A percentile compares a stretch with the other conserved stretches of the same genome.
Conservation (phyloP, 148 eudicot genomes). For the Vaccinium macrocarpon region DNA sequence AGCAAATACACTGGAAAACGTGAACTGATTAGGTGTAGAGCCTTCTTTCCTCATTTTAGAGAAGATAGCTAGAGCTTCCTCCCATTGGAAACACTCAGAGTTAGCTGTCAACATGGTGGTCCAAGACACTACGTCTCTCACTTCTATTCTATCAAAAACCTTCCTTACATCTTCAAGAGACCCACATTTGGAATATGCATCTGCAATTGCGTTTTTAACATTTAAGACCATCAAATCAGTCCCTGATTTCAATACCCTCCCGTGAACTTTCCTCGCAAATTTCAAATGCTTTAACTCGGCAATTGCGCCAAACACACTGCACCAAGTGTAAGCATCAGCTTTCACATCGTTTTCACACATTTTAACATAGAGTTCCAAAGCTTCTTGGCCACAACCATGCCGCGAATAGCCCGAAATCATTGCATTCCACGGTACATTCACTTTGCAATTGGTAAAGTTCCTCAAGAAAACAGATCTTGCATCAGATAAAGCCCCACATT, state of each 20-base stretch:
- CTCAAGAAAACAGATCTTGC: slow-evolving; percentile 22
- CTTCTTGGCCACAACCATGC: slow-evolving; percentile 19
- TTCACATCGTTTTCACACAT: slow-evolving; percentile 25
- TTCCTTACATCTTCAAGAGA: slow-evolving; percentile 25
- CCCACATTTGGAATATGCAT: slow-evolving; percentile 37
- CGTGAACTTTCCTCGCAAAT: slow-evolving; percentile 26
- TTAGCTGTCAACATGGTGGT: slow-evolving; percentile 20
- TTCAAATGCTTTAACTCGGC: slow-evolving; percentile 19
- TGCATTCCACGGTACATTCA: slow-evolving; percentile 31
- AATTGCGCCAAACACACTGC: slow-evolving; percentile 25
- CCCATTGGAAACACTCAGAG: slow-evolving; percentile 24
- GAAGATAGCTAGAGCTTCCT: slow-evolving; percentile 21
- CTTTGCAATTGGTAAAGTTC: slow-evolving; percentile 7
- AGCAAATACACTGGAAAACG: slow-evolving; percentile 22
- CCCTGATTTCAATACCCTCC: slow-evolving; percentile 28
- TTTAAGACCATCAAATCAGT: neutral
- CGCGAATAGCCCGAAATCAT: slow-evolving; percentile 27
- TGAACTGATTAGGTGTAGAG: slow-evolving; percentile 26
- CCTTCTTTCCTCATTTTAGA: slow-evolving; percentile 28
- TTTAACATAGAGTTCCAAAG: slow-evolving; percentile 23
- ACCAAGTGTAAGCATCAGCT: slow-evolving; percentile 28
- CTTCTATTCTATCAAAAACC: slow-evolving; percentile 22
- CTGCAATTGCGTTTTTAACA: slow-evolving; percentile 27
- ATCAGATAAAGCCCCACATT: slow-evolving; percentile 19
- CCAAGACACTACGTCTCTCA: slow-evolving; percentile 29